Evolutionary conservation across 2,329 filamentous ascomycete genomes (phyloP).

Genomic region (Clarireedia paspali): DNA sequence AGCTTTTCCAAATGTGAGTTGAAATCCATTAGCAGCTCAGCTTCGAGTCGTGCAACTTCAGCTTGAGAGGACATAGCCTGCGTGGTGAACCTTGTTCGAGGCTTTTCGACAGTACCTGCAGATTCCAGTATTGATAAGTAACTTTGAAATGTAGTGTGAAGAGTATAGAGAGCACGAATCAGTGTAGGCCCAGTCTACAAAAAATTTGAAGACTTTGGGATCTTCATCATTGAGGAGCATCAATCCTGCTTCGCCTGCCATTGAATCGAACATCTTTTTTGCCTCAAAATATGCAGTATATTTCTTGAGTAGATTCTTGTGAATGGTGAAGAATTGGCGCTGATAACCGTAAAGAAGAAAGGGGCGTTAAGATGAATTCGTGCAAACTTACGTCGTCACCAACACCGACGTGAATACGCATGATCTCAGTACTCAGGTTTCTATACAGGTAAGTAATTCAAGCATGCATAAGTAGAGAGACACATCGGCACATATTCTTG

Average conservation of each 20-base stretch:
- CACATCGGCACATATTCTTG: neutral
- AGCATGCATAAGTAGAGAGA: neutral
- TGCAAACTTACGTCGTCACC: conserved; percentile 4
- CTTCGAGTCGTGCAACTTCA: too few species aligned
- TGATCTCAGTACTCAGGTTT: neutral
- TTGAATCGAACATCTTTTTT: neutral
- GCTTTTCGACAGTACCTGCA: too few species aligned
- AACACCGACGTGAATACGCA: neutral
- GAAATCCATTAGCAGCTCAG: too few species aligned
- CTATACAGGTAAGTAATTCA: neutral
- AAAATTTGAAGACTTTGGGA: conserved; percentile 9
- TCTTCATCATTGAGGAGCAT: conserved; percentile 12
- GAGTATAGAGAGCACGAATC: too few species aligned
- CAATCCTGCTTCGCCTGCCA: conserved; percentile 6
- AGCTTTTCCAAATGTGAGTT: too few species aligned
- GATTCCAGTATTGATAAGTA: too few species aligned
- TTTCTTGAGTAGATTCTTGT: conserved; percentile 13
- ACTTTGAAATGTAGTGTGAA: too few species aligned
- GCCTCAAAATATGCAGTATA: conserved; percentile 12
- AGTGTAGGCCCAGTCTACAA: conserved; percentile 12
- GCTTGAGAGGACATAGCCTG: too few species aligned
- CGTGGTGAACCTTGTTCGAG: too few species aligned
- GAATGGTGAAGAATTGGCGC: conserved; percentile 12
- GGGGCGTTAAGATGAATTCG: neutral
- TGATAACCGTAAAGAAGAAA: neutral